Evolutionary conservation across 2,329 filamentous ascomycete species (phyloP).

Genomic region (Taxawa tesnikishii): DNA sequence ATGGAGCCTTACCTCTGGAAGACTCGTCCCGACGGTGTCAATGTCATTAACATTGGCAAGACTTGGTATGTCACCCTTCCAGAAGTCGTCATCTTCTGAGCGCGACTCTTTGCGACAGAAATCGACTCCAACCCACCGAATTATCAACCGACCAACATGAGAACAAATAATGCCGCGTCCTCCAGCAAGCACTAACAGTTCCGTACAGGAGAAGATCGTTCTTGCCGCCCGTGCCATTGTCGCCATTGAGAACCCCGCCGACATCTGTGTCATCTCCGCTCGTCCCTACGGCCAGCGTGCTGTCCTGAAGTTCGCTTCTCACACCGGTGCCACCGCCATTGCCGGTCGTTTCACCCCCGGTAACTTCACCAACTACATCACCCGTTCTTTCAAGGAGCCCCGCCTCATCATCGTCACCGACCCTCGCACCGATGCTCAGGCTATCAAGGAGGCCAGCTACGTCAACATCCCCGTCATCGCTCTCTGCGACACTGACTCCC

Average conservation of each 20-base stretch:
- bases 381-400: slow-evolving; percentile 99
- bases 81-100: background rate
- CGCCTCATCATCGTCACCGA: slow-evolving; percentile 99
- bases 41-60: slow-evolving; percentile 99
- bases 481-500: slow-evolving; percentile 97
- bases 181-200: slow-evolving; percentile 9
- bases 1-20: slow-evolving; percentile 99
- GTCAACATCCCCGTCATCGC: slow-evolving; percentile 99
- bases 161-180: background rate
- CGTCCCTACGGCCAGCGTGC: slow-evolving; percentile 99
- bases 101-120: background rate
- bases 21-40: slow-evolving; percentile 96
- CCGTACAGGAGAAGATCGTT: slow-evolving; percentile 87
- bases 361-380: slow-evolving; percentile 99
- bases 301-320: slow-evolving; percentile 97
- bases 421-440: slow-evolving; percentile 98
- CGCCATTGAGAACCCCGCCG: slow-evolving; percentile 97
- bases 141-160: background rate
- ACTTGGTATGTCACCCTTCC: slow-evolving; percentile 64
- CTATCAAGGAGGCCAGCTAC: slow-evolving; percentile 99
- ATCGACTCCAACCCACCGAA: slow-evolving; percentile 1
- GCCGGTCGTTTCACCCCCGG: slow-evolving; percentile 99
- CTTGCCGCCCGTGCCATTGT: slow-evolving; percentile 97
- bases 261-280: slow-evolving; percentile 98
- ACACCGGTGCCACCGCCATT: slow-evolving; percentile 96